phyloP scores from a whole-genome alignment of 2,329 filamentous ascomycete species.

The Leptodontidium sp. region DNA sequence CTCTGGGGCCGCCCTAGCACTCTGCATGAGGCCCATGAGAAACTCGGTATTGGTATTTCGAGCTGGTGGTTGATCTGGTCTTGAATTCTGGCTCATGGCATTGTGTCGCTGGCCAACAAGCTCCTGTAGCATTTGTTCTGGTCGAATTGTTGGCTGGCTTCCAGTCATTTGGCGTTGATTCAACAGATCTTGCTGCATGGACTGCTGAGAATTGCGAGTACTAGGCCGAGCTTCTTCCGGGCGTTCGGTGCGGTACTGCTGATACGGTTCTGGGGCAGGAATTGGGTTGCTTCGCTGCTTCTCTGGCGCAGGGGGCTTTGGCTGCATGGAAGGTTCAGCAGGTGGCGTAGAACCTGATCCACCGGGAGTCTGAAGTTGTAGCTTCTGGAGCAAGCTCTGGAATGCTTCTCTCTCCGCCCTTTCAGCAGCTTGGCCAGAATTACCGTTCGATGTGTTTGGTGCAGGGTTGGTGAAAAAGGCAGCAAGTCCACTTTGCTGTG shows the following conservation, averaged over 20 bases:
- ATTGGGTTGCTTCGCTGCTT: slow-evolving; percentile 55
- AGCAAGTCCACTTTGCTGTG: slow-evolving; percentile 37
- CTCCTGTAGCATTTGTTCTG: slow-evolving; percentile 68
- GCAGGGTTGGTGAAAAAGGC: slow-evolving; percentile 31
- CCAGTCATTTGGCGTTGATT: slow-evolving; percentile 51
- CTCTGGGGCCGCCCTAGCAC: slow-evolving; percentile 57
- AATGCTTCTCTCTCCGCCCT: slow-evolving; percentile 84
- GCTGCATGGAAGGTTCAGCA: slow-evolving; percentile 46
- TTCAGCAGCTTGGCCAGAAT: slow-evolving; percentile 14
- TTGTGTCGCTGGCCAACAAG: slow-evolving; percentile 67
- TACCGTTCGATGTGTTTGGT: slow-evolving; percentile 36
- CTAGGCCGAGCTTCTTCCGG: slow-evolving; percentile 42
- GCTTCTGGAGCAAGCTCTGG: slow-evolving; percentile 81
- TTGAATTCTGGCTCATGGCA: slow-evolving; percentile 59
- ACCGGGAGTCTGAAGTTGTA: slow-evolving; percentile 63
- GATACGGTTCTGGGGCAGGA: slow-evolving; percentile 54
- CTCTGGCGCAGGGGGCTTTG: slow-evolving; percentile 51
- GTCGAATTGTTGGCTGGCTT: slow-evolving; percentile 54
- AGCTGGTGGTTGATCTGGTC: slow-evolving; percentile 57
- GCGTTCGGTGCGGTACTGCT: slow-evolving; percentile 46
- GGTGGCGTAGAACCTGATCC: slow-evolving; percentile 53
- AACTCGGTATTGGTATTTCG: slow-evolving; percentile 74
- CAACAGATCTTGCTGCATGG: slow-evolving; percentile 59
- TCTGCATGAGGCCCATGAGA: slow-evolving; percentile 83
- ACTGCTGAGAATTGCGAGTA: slow-evolving; percentile 47